phyloP scores from a whole-genome alignment of 192 early-diverging fungal genomes.

The Coemansia sp. region DNA sequence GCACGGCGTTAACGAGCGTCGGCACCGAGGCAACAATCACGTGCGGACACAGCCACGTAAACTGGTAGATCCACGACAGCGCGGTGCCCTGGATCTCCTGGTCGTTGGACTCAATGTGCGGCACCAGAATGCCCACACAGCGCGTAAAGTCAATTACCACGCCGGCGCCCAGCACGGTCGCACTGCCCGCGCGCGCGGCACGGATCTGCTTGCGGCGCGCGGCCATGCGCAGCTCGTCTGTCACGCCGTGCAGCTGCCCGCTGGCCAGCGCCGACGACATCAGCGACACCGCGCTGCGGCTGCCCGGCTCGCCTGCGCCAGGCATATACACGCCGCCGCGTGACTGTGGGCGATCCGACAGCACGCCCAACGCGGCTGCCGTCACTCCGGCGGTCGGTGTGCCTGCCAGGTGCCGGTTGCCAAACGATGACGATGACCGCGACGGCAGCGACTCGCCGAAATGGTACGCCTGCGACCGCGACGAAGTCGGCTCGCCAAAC shows the following conservation, averaged over 20 bases:
- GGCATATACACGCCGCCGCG: not conserved
- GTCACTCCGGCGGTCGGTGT: constrained; percentile 1
- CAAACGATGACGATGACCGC: constrained; percentile 23
- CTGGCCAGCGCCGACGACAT: constrained; percentile 29
- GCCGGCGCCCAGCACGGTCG: constrained; percentile 10
- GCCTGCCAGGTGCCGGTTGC: constrained; percentile 2
- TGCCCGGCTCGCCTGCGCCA: not conserved
- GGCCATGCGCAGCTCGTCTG: constrained; percentile 45
- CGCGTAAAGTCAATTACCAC: constrained; percentile 72
- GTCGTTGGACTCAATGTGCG: constrained; percentile 67
- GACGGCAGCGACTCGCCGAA: constrained; percentile 4
- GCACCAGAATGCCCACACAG: constrained; percentile 80
- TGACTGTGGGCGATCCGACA: constrained; percentile 5
- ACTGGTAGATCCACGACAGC: constrained; percentile 88
- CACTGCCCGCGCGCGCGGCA: constrained; percentile 19
- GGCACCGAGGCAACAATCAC: constrained; percentile 84
- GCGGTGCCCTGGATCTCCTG: constrained; percentile 94
- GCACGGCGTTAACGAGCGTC: constrained; percentile 72
- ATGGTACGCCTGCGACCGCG: not conserved
- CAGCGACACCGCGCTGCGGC: constrained; percentile 25
- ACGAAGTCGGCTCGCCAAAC: not conserved
- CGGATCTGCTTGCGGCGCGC: constrained; percentile 40
- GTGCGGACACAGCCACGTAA: constrained; percentile 77
- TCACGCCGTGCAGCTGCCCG: constrained; percentile 10
- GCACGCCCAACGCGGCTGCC: not conserved